Base-by-base conservation (phyloP, 352 stramenopile genomes). In the Globisporangium viniferum region DNA sequence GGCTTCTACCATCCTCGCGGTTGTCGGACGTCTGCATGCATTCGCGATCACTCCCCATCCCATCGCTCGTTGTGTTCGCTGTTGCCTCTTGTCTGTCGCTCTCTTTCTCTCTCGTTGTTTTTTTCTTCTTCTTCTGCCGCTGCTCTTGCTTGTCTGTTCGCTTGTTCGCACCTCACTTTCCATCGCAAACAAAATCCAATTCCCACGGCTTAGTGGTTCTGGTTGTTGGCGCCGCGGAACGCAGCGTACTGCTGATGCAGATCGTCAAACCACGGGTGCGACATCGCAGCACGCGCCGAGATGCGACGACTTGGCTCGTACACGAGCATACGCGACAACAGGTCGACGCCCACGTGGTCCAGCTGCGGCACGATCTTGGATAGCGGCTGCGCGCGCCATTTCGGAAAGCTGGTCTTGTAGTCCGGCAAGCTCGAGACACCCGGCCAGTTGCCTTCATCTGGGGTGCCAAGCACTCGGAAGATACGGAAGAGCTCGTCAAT, bases 401-500 rank as follows among this genome's bases (percentile, higher is more conserved):
- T 97, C n/a, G 98, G 98, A 75, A 99, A 99, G 27, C 84, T 83
- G 46, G 88, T 87, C 75, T 99, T 99, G 89, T 98, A 99, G 77
- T 99, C 98, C 1, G 96, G 97, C 44, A 99, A 77, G 24, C 86
- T 88, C 10, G 96, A 99, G 0, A 99, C 97, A 39, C 97, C 97
- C 4, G 96, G 96, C 98, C 98, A 99, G 22, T 95, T 81, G 41
- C 88, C 72, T 74, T 99, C 98, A 64, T 95, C 97, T 0, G 98
- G 98, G 10, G 98, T 99, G 31, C 98, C 98, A 6, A 99, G 75
- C 35, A 98, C 92, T 15, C 89, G 84, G 77, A 99, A 99, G 65
- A 99, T 99, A 55, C 98, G 98, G 78, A 98, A 99, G 31, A 99
- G 80, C 73, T 99, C 95, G 75, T 99, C 97, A 75, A 99, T 99